These are phyloP conservation scores for Stachybotrys echinatus DNA, from an alignment of 2,329 filamentous ascomycete species.

Conservation along the genomic window DNA sequence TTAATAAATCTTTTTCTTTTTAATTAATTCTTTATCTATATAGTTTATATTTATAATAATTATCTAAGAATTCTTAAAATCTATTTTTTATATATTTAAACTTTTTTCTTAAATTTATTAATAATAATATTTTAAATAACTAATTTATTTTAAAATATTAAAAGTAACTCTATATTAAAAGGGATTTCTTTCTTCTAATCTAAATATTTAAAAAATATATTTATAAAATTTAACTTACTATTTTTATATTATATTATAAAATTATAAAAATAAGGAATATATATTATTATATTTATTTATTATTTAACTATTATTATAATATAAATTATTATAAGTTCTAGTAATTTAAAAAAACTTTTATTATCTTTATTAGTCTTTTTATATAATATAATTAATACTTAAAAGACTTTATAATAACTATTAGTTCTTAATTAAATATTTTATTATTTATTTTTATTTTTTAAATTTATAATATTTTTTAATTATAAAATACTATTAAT, in stretches of 20 bases:
- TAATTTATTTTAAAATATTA: not conserved
- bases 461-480: too few relatives aligned
- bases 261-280: constrained; percentile 1
- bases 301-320: constrained; percentile 2
- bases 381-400: not conserved
- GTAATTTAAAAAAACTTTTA: constrained; percentile 3
- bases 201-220: not conserved
- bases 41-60: not conserved
- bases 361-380: not conserved
- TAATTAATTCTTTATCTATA: not conserved
- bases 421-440: constrained; percentile 1
- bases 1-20: too few relatives aligned
- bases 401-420: not conserved
- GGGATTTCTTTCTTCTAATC: not conserved
- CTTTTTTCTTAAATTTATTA: not conserved
- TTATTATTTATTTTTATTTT: constrained; percentile 2
- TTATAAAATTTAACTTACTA: not conserved
- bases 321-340: constrained; percentile 3
- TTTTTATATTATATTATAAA: constrained; percentile 3
- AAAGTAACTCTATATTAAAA: too few relatives aligned
- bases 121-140: not conserved
- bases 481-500: constrained; percentile 1
- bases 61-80: too few relatives aligned
- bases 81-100: not conserved
- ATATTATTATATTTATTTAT: constrained; percentile 1